Conservation (phyloP, 495 filamentous ascomycete species). For the Penicillium diatomitis region DNA sequence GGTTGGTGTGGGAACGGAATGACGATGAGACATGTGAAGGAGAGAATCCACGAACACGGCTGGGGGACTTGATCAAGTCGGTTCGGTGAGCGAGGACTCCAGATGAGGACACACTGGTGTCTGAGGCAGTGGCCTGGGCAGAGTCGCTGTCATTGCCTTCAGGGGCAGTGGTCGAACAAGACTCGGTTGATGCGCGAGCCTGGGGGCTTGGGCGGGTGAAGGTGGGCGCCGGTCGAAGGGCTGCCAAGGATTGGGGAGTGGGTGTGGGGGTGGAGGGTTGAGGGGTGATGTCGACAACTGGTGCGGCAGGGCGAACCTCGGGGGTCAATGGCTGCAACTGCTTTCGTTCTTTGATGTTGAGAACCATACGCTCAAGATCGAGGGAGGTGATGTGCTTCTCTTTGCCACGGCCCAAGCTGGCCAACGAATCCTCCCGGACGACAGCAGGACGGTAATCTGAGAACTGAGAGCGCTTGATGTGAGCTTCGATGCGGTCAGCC, state of each 20-base stretch:
- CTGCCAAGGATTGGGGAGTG: conserved; percentile 29
- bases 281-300: conserved; percentile 45
- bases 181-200: conserved; percentile 40
- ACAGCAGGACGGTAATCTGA: conserved; percentile 35
- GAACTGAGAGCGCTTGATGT: conserved; percentile 43
- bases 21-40: conserved; percentile 68
- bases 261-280: conserved; percentile 36
- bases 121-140: conserved; percentile 31
- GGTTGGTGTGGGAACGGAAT: conserved; percentile 52
- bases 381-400: conserved; percentile 87
- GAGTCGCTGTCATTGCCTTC: conserved; percentile 40
- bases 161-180: conserved; percentile 44
- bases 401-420: conserved; percentile 53
- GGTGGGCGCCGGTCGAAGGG: conserved; percentile 13
- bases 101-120: conserved; percentile 44
- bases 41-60: conserved; percentile 81
- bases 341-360: conserved; percentile 74
- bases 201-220: conserved; percentile 14
- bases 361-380: conserved; percentile 82
- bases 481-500: conserved; percentile 59
- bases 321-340: conserved; percentile 49
- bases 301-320: conserved; percentile 34
- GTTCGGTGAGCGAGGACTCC: conserved; percentile 22
- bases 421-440: conserved; percentile 40
- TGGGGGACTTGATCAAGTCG: conserved; percentile 54